Evolutionary conservation across 257 asterid genomes (phyloP), one percentile per base, ranked within the genome.

Genomic region (Ajuga chamaepitys): DNA sequence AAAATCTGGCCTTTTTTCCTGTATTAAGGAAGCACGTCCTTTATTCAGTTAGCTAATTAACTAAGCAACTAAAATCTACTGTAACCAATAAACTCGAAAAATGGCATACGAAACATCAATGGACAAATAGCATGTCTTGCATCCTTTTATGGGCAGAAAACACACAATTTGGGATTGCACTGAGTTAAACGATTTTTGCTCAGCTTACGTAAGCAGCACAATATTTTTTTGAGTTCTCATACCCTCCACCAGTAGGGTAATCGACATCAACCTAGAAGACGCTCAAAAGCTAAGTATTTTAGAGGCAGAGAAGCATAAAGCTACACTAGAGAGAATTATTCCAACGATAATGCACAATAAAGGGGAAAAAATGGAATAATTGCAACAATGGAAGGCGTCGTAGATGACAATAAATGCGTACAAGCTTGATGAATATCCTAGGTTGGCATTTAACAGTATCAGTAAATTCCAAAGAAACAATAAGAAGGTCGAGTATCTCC

Each of bases 1-100:
- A 7, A 75, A 78, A 64, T 69, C 67, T 67, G 78, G 61, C 20
- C 48, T 76, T 59, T 62, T 64, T 71, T 70, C 98, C 97, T 92
- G 82, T 16, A 62, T 65, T 18, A 26, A 70, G 67, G 30, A 53
- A 75, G 21, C 69, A 72, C 7, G 21, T 13, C 3, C 22, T 37
- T 46, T 37, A 57, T 45, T 67, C 22, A 62, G 26, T 58, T 60
- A 16, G 34, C 16, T 1, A 57, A 30, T 70, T 11, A 70, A 55
- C 24, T 21, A 11, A 5, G 50, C 26, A 34, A 7, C 5, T 9
- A 10, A 55, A 62, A 42, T 45, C 20, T 68, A 37, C 21, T n/a
- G 30, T 52, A 55, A 52, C 24, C 2, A 20, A 38, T 17, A 32
- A 58, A 51, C 7, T n/a, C 17, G 4, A 52, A 48, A 61, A 41